These are phyloP conservation scores for Berkeleyomyces basicola DNA, from an alignment of 2,329 filamentous ascomycete genomes.

Conservation along the genomic window DNA sequence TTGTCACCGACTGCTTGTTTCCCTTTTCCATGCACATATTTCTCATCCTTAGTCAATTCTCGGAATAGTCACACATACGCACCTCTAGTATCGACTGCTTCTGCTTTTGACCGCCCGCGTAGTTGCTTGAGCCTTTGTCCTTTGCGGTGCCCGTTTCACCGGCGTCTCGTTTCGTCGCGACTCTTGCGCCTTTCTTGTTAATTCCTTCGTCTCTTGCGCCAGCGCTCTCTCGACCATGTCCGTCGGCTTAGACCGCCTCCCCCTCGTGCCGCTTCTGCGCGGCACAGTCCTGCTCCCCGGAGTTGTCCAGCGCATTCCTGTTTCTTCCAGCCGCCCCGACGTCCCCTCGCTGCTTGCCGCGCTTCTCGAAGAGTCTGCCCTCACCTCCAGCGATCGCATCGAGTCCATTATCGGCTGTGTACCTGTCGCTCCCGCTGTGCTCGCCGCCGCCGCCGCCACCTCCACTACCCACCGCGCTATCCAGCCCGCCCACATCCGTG, in stretches of 20 bases:
- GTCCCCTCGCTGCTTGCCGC: conserved; percentile 75
- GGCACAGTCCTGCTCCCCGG: conserved; percentile 74
- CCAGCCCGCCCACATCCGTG: conserved; percentile 55
- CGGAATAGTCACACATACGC: too few species aligned
- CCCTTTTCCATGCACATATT: not conserved
- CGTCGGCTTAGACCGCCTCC: conserved; percentile 27
- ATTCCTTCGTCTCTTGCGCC: conserved; percentile 10
- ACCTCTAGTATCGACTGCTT: not conserved
- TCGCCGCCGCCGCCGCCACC: conserved; percentile 40
- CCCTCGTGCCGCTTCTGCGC: conserved; percentile 67
- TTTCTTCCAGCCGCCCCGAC: conserved; percentile 65
- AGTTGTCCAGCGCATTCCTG: conserved; percentile 67
- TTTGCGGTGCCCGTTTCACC: not conserved
- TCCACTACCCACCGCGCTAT: conserved; percentile 35
- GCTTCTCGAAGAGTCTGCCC: conserved; percentile 61
- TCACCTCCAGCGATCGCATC: conserved; percentile 45
- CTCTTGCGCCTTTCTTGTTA: not conserved
- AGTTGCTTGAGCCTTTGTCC: not conserved
- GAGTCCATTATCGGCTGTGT: conserved; percentile 70
- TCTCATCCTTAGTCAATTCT: not conserved
- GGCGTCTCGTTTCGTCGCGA: not conserved
- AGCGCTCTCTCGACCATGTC: not conserved
- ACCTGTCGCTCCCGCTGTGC: conserved; percentile 59
- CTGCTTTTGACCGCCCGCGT: not conserved
- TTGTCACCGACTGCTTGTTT: too few species aligned